Evolutionary conservation across 2,329 filamentous ascomycete species (phyloP), one percentile per base, ranked within the genome.

Genomic region (Stagonosporopsis cucurbitacearum): DNA sequence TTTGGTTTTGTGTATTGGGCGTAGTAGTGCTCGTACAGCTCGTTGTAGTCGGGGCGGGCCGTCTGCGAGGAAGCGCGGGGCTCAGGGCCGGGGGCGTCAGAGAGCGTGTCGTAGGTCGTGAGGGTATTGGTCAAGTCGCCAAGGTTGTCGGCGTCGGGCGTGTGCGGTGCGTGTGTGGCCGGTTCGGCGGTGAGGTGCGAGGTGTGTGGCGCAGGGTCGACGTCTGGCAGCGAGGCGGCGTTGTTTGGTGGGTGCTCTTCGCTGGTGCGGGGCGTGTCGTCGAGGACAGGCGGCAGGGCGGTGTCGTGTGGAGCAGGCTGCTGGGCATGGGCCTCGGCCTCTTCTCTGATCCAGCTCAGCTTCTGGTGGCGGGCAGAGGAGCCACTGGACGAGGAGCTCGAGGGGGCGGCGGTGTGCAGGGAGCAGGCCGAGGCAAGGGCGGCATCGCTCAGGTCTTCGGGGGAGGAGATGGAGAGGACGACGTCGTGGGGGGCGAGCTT

Each of bases 331-430:
- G 96, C 92, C 70, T 96, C 92, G 50, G 89, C 90, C 78, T 95
- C 91, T 77, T 98, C 95, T n/a, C 89, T 88, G 72, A 98, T 97
- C 78, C 96, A 94, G 79, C 94, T 89, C 66, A 98, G 80, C 63
- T 91, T 88, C 67, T 88, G 86, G 69, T 88, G 84, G 56, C 89
- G 86, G 62, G 92, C 80, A 61, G 92, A 81, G 5, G 92, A 96
- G 71, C 90, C 92, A 44, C 86, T 90, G 4, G 91, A 94, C 11
- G 93, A 96, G 23, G 89, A 92, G 63, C 88, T 91, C 19, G 94
- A 96, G 35, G 88, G 89, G 12, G 91, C 91, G 7, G 92, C 91
- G 35, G 93, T 90, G 77, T 97, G 92, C 50, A 97, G 81, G 39
- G 92, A 92, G 77, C 93, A 97, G 50, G 91, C 91, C 28, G 92